Percentiles rank a stretch among this genome's conserved stretches.
Evolutionary conservation across 1,284 basidiomycete species (phyloP).

Genomic region (Anthracocystis setariae): DNA sequence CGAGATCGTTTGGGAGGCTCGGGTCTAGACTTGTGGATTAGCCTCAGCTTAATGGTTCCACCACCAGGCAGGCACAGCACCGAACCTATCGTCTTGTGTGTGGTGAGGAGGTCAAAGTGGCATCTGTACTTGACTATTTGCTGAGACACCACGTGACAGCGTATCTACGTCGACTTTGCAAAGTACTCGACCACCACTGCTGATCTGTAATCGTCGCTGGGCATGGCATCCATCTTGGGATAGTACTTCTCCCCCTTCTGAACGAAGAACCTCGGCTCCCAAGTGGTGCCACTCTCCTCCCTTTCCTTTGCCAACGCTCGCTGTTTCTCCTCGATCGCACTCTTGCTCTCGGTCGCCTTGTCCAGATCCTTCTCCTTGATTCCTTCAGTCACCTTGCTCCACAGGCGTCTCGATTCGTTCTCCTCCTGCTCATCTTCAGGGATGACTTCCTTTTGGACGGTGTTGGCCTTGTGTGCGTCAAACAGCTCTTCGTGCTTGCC

Average conservation of each 20-base stretch:
- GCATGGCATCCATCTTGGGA: slow-evolving; percentile 57
- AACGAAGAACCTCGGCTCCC: slow-evolving; percentile 83
- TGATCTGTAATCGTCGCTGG: slow-evolving; percentile 44
- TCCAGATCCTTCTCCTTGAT: slow-evolving; percentile 91
- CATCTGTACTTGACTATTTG: no score
- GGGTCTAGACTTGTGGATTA: no score
- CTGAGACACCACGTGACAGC: no score
- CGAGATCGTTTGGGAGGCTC: no score
- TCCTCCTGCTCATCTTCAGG: slow-evolving; percentile 88
- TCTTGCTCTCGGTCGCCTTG: slow-evolving; percentile 89
- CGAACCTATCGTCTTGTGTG: no score
- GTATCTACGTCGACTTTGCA: slow-evolving; percentile 13
- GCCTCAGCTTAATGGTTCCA: no score
- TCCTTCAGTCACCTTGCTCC: slow-evolving; percentile 85
- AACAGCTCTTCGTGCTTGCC: slow-evolving; percentile 82
- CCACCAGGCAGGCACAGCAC: no score
- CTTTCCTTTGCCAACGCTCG: slow-evolving; percentile 80
- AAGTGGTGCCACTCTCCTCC: slow-evolving; percentile 78
- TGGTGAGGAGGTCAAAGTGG: no score
- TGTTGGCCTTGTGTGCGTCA: slow-evolving; percentile 78
- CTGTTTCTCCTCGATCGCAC: slow-evolving; percentile 89
- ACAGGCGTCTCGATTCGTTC: slow-evolving; percentile 83
- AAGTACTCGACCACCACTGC: slow-evolving; percentile 52
- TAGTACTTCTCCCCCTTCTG: slow-evolving; percentile 70
- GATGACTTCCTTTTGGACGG: slow-evolving; percentile 82